Base-by-base conservation (phyloP, 306 rosid genomes). In the Trifolium repens region DNA sequence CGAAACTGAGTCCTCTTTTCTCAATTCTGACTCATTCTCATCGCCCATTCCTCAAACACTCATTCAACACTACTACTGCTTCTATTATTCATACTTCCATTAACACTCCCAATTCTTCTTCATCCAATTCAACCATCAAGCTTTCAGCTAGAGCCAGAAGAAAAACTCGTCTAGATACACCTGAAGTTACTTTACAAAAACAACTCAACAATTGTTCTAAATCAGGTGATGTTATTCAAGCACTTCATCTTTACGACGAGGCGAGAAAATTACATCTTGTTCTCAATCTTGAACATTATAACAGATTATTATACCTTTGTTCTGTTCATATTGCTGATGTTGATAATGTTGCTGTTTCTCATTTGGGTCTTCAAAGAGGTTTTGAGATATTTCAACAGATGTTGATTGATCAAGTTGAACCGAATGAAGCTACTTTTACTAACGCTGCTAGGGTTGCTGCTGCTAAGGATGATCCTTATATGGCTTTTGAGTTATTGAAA, bases 381-480 rank as follows among this genome's bases (percentile, higher is more conserved):
- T 90, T 90, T 24, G 97, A 90, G 89, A 90, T 96, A 16, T 88
- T 86, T 61, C 85, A 85, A 72, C 89, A 88, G 71, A 90, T 92
- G 98, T 65, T 88, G 66, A 68, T 5, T 19, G 92, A 92, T 37
- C 66, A 74, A 37, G 86, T 96, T 27, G 69, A 39, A 59, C 93
- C 92, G 0, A 96, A 90, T 67, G 98, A 96, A 74, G 93, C 97
- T 5, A 88, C 93, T 0, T 92, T 90, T 63, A 96, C 99, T 2
- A 90, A 83, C 50, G 92, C 87, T 2, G 98, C 99, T 8, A 90
- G 99, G 84, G 81, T 90, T 16, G 91, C 96, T 1, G 88, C 87
- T 53, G 93, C 84, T 9, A 89, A 58, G 76, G 90, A 86, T 34
- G 96, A 92, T 37, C 96, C 97, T 0, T 89, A 90, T 16, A 92